phyloP scores from a whole-genome alignment of 164 flowering plant species.

The Euptelea pleiosperma region DNA sequence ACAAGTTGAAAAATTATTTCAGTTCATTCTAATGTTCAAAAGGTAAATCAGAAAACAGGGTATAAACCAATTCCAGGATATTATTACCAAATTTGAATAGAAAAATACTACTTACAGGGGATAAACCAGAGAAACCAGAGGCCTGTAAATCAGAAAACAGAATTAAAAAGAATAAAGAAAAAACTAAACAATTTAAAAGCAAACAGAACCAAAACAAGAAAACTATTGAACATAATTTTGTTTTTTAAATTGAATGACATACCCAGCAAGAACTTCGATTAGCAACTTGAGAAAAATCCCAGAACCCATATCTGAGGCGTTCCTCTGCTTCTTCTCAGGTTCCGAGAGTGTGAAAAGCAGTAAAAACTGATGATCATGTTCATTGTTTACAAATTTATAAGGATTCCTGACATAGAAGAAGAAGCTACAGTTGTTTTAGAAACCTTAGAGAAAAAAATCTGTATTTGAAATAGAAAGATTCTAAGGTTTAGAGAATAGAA shows the following conservation, averaged over 20 bases:
- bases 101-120: constrained; percentile 58
- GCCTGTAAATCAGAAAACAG: constrained; percentile 58
- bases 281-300: constrained; percentile 56
- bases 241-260: constrained; percentile 2
- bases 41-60: background rate
- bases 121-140: constrained; percentile 64
- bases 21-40: too few relatives aligned
- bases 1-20: too few relatives aligned
- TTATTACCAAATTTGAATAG: background rate
- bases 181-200: constrained; percentile 9
- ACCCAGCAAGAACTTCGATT: constrained; percentile 75
- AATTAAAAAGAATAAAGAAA: too few relatives aligned
- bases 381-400: too few relatives aligned
- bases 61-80: background rate
- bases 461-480: too few relatives aligned
- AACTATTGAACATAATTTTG: background rate
- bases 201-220: background rate
- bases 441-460: too few relatives aligned
- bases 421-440: too few relatives aligned
- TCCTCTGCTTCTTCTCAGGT: background rate
- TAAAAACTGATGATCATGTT: too few relatives aligned
- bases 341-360: too few relatives aligned
- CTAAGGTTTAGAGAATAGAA: too few relatives aligned
- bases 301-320: constrained; percentile 44
- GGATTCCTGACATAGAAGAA: too few relatives aligned